Evolutionary conservation across 257 asterid species (phyloP), one percentile per base, ranked within the genome.

Genomic region (Schizonepeta tenuifolia): DNA sequence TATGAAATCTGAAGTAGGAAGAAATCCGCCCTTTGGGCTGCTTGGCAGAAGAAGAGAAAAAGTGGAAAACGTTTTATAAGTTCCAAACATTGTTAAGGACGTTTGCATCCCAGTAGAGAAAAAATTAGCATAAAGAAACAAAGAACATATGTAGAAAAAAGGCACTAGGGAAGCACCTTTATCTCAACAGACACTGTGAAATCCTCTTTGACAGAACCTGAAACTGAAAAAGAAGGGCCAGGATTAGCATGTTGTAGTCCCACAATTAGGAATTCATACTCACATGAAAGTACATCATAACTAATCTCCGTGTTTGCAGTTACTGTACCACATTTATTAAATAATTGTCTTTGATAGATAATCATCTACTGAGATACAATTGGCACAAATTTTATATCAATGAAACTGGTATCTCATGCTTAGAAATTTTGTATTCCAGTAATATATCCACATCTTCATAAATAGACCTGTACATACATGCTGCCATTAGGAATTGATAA

Each of bases 1-100:
- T 46, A 95, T 92, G 72, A 84, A 95, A 78, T 92, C 84, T 22
- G 99, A 88, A 51, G 35, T 53, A 2, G 99, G 96, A 83, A 92
- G 91, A 73, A 88, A 88, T 73, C 98, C 98, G 62, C n/a, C 93
- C 83, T 81, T 95, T 95, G 63, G 99, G 99, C 99, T 93, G 90
- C 83, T 60, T 72, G 63, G 65, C 53, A 72, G 63, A 79, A 55
- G 54, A 74, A 59, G 53, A 21, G 33, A 28, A 28, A 14, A 72
- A 44, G 74, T 53, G 54, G 50, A 59, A 64, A 64, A 69, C 13
- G 58, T n/a, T n/a, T 51, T 36, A n/a, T 40, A 36, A 59, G 74
- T 21, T 47, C 17, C 51, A 65, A 6, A 65, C 63, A 66, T 33
- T 71, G 63, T 22, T 54, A 13, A 46, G 79, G 38, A 76, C 40